A percentile compares a stretch with the other conserved stretches of the same genome.
Conservation (phyloP, 2,329 filamentous ascomycete species). For the Pestalotiopsis sp. region DNA sequence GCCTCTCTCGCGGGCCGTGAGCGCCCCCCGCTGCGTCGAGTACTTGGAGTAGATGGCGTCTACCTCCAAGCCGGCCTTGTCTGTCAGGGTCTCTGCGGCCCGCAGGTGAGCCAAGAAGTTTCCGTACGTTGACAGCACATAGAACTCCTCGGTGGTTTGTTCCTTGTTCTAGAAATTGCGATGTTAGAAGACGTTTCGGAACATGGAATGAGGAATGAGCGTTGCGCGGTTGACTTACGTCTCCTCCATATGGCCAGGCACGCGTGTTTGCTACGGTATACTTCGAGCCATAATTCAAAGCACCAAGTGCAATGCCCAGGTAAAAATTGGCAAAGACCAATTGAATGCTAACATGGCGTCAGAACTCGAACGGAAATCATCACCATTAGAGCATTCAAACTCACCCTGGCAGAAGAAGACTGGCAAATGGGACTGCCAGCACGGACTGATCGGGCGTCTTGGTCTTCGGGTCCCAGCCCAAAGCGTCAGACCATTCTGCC, state of each 20-base stretch:
- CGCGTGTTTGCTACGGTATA: constrained; percentile 60
- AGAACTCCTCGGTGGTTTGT: constrained; percentile 61
- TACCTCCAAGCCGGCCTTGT: constrained; percentile 52
- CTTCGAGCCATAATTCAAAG: constrained; percentile 52
- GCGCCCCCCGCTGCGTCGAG: constrained; percentile 35
- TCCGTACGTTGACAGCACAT: constrained; percentile 64
- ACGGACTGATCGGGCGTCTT: constrained; percentile 52
- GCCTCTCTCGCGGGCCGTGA: constrained; percentile 55
- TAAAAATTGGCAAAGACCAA: constrained; percentile 64
- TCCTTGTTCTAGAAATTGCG: constrained; percentile 46
- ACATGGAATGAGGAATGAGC: neutral
- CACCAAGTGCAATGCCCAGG: constrained; percentile 50
- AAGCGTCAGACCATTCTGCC: constrained; percentile 59
- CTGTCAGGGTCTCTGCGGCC: constrained; percentile 58
- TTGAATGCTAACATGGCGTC: constrained; percentile 48
- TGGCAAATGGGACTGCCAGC: constrained; percentile 54
- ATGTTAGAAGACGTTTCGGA: neutral
- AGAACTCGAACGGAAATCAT: neutral
- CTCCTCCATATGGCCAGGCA: constrained; percentile 64
- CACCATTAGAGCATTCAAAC: constrained; percentile 13
- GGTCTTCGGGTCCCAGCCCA: constrained; percentile 56
- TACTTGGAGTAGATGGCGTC: constrained; percentile 46
- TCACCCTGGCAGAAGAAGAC: constrained; percentile 59
- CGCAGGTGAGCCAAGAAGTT: constrained; percentile 63
- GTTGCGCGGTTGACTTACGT: constrained; percentile 37